Percentiles rank a stretch among this genome's conserved stretches.
These are phyloP conservation scores for Ustilago xerochloae DNA, from an alignment of 1,284 basidiomycete species.

Conservation along the genomic window DNA sequence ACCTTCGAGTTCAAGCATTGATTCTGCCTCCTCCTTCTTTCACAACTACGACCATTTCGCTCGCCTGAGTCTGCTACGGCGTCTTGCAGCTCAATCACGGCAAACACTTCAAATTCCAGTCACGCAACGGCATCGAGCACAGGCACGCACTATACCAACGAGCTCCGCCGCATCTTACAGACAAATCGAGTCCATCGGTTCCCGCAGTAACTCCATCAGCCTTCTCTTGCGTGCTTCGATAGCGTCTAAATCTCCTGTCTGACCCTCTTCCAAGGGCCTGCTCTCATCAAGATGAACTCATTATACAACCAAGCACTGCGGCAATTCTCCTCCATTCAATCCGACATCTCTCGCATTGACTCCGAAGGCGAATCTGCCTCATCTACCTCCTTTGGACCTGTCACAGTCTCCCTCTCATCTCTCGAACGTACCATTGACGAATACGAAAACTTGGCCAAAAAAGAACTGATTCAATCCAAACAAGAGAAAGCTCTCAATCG, in stretches of 20 bases:
- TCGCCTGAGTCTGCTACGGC: no score
- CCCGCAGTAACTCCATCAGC: no score
- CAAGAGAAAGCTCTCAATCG: constrained; percentile 64
- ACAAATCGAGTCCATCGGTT: no score
- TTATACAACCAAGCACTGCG: constrained; percentile 66
- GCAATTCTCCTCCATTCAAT: constrained; percentile 63
- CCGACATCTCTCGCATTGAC: constrained; percentile 60
- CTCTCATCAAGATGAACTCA: constrained; percentile 60
- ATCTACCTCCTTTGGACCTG: constrained; percentile 47
- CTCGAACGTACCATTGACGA: constrained; percentile 66
- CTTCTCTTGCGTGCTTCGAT: no score
- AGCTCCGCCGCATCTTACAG: no score
- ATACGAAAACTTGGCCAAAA: constrained; percentile 65
- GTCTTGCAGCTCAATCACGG: no score
- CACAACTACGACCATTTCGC: background rate
- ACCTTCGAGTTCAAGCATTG: no score
- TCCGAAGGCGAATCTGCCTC: constrained; percentile 31
- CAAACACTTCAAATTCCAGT: no score
- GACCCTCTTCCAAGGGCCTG: background rate
- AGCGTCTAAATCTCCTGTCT: no score
- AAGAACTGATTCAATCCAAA: constrained; percentile 63
- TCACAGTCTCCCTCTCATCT: constrained; percentile 58
- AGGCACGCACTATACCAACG: no score
- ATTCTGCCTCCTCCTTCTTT: background rate
- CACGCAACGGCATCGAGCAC: background rate